Evolutionary conservation across 2,329 filamentous ascomycete genomes (phyloP).

Genomic region (Periconia digitata): DNA sequence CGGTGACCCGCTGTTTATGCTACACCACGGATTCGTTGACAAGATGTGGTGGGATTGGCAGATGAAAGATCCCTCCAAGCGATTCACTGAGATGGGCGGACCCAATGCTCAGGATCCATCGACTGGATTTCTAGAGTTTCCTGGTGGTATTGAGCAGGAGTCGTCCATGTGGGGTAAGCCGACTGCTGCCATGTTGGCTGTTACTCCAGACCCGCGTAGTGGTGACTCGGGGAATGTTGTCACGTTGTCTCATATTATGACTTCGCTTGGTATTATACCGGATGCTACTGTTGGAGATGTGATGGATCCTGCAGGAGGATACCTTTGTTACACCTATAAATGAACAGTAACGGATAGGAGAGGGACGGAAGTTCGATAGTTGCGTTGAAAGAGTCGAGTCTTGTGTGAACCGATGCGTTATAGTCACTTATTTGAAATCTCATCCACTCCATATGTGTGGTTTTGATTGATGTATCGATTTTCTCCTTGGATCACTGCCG

Average conservation of each 20-base stretch:
- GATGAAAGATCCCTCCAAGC: background rate
- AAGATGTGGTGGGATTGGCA: conserved; percentile 10
- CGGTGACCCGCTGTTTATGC: conserved; percentile 6
- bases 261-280: conserved; percentile 28
- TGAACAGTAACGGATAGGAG: too few species aligned
- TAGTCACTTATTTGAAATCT: too few species aligned
- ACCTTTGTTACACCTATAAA: conserved; percentile 3
- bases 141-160: conserved; percentile 3
- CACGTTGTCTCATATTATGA: conserved; percentile 27
- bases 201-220: background rate
- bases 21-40: conserved; percentile 5
- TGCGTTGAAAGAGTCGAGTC: too few species aligned
- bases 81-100: conserved; percentile 2
- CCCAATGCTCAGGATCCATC: conserved; percentile 2
- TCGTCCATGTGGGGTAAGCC: conserved; percentile 1
- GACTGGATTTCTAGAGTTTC: conserved; percentile 1
- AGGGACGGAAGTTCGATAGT: too few species aligned
- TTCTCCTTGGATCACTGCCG: too few species aligned
- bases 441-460: too few species aligned
- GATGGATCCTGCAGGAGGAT: conserved; percentile 27
- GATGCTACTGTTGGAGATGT: conserved; percentile 24
- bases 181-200: background rate
- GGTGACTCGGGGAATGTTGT: conserved; percentile 18
- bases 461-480: too few species aligned
- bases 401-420: too few species aligned